Evolutionary conservation across 2,329 filamentous ascomycete genomes (phyloP), one percentile per base, ranked within the genome.

Genomic region (Colletotrichum sublineola): DNA sequence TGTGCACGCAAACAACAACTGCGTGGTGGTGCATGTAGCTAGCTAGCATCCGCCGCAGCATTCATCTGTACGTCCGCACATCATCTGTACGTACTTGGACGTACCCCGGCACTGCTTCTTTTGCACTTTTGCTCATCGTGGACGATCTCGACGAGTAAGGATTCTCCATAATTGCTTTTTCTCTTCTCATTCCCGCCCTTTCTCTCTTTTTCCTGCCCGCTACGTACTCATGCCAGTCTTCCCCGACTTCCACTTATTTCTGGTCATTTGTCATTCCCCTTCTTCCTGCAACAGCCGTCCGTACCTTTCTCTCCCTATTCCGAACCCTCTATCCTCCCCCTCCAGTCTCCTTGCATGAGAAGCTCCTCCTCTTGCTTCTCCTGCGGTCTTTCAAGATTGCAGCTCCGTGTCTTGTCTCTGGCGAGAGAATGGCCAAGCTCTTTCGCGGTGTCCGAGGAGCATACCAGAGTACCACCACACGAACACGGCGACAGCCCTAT

Each of bases 211-310:
- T 31, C 52, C 29, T 63, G 36, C 60, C 60, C 57, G 40, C 53
- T 14, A 46, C 58, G n/a, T 58, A 36, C 29, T 24, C 38, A 63
- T 67, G 42, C 33, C 57, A 53, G 24, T 44, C 44, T n/a, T 55
- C 29, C 71, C 63, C 61, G 14, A 44, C 15, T 42, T 52, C 29
- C 29, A 55, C 33, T 29, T 46, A 46, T 29, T 58, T 33, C 57
- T 46, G 53, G 24, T 62, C 72, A 73, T 73, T 73, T 73, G 71
- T 73, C 71, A 71, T 71, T 70, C 64, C 52, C 52, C 56, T 64
- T 57, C 57, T 58, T 50, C 50, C 50, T 36, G 63, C 64, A 63
- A 63, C 48, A 42, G 48, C 63, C 40, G 56, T 61, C 63, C 40
- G 56, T 61, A 67, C 38, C 63, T 56, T 61, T 65, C 44, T 63